Evolutionary conservation across 306 rosid species (phyloP).

Genomic region (Malus sylvestris): DNA sequence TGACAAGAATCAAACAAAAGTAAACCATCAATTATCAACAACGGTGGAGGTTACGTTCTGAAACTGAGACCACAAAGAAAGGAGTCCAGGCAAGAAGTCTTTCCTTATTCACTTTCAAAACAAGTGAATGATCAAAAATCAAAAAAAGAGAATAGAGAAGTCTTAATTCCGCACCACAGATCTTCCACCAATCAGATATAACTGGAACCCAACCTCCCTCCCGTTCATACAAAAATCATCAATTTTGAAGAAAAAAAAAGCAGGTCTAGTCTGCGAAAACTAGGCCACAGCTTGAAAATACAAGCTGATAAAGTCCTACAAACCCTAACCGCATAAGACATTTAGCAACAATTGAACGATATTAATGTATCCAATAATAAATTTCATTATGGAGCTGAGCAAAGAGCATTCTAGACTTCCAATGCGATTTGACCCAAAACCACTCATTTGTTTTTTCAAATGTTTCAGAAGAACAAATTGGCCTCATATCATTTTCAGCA

Average conservation of each 20-base stretch:
- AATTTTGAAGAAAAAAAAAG: not conserved
- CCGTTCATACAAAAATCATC: not conserved
- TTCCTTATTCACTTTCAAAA: not conserved
- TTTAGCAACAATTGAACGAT: not conserved
- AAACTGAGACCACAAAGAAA: not conserved
- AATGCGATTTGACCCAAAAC: not conserved
- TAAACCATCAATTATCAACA: not conserved
- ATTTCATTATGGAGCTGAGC: not conserved
- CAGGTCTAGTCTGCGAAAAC: not conserved
- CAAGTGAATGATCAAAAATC: not conserved
- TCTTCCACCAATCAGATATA: not conserved
- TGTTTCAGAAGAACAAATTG: not conserved
- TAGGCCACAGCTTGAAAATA: not conserved
- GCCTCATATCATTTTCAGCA: not conserved
- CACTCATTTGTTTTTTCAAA: not conserved
- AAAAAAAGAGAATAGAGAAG: not conserved
- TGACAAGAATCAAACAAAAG: not conserved
- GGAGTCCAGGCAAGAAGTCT: not conserved
- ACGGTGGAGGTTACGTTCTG: not conserved
- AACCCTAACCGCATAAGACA: not conserved
- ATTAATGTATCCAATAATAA: not conserved
- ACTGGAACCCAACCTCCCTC: not conserved
- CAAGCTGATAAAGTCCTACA: not conserved
- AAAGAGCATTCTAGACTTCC: not conserved
- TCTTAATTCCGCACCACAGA: not conserved